Conservation (phyloP, 108 stramenopile species). For the Pseudonitzschia delicatissima region DNA sequence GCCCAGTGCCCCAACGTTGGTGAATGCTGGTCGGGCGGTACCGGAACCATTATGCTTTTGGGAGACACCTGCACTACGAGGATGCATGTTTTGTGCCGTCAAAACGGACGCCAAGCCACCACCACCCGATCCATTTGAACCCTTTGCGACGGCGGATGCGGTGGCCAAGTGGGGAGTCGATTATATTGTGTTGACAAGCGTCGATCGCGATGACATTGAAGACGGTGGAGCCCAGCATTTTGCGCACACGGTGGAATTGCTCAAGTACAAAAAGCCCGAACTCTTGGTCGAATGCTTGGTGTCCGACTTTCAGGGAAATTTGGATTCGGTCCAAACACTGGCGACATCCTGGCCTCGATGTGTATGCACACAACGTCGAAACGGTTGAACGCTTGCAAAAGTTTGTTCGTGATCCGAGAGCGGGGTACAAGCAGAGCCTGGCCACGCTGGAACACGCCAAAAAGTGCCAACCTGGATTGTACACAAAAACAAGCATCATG, state of each 20-base stretch:
- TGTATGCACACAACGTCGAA: slow-evolving; percentile 99
- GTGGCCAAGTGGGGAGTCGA: slow-evolving; percentile 95
- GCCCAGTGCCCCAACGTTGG: slow-evolving; percentile 99
- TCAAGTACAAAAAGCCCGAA: slow-evolving; percentile 89
- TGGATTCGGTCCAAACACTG: slow-evolving; percentile 65
- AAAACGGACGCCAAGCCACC: slow-evolving; percentile 91
- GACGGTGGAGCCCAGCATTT: slow-evolving; percentile 97
- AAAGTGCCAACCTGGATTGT: slow-evolving; percentile 66
- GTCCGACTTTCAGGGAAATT: slow-evolving; percentile 93
- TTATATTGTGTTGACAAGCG: slow-evolving; percentile 95
- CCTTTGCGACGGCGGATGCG: slow-evolving; percentile 92
- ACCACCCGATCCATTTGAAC: slow-evolving; percentile 95
- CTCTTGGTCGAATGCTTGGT: slow-evolving; percentile 96
- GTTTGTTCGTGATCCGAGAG: slow-evolving; percentile 90
- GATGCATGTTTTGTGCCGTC: slow-evolving; percentile 98
- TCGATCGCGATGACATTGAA: slow-evolving; percentile 96
- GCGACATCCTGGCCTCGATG: slow-evolving; percentile 94
- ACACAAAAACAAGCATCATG: slow-evolving; percentile 97
- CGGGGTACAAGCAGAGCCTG: slow-evolving; percentile 91
- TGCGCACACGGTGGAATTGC: slow-evolving; percentile 86
- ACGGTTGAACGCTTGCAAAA: slow-evolving; percentile 94
- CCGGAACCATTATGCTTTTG: slow-evolving; percentile 98
- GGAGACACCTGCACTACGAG: slow-evolving; percentile 98
- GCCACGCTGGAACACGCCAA: slow-evolving; percentile 88
- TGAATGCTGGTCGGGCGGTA: slow-evolving; percentile 99